Conservation (phyloP, 1,284 basidiomycete species). For the Microbotryum saponariae region DNA sequence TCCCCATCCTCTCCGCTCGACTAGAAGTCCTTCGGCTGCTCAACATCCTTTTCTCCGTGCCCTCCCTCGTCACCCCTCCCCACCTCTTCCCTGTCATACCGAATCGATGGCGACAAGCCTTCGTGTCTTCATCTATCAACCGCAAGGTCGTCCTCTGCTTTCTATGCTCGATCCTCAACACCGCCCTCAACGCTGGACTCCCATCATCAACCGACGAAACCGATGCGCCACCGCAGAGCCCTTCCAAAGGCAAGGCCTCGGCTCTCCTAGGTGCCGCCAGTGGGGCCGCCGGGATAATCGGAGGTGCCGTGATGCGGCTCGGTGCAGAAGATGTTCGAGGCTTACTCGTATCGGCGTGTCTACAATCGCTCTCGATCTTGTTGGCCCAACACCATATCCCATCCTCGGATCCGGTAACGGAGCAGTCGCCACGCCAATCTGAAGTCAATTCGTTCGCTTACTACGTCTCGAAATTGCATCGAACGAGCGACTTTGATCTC, state of each 20-base stretch:
- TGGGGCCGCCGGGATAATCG: conserved; percentile 1
- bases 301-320: conserved; percentile 1
- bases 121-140: conserved; percentile 16
- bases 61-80: conserved; percentile 61
- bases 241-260: background rate
- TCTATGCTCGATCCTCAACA: conserved; percentile 83
- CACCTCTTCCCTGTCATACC: conserved; percentile 66
- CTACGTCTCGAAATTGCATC: conserved; percentile 82
- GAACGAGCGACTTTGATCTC: conserved; percentile 76
- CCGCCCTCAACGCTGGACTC: conserved; percentile 58
- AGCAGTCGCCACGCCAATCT: conserved; percentile 40
- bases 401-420: conserved; percentile 38
- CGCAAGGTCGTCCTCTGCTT: conserved; percentile 54
- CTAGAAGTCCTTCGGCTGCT: conserved; percentile 48
- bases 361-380: conserved; percentile 21
- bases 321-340: conserved; percentile 2
- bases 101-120: conserved; percentile 65
- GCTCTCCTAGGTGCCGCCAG: background rate
- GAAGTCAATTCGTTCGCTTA: conserved; percentile 81
- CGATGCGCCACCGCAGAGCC: background rate
- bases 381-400: conserved; percentile 16
- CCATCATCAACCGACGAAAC: background rate
- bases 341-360: conserved; percentile 3
- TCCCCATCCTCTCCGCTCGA: conserved; percentile 9
- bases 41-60: conserved; percentile 68